These are phyloP conservation scores for Globisporangium canariense DNA, from an alignment of 352 stramenopile species.

Conservation along the genomic window DNA sequence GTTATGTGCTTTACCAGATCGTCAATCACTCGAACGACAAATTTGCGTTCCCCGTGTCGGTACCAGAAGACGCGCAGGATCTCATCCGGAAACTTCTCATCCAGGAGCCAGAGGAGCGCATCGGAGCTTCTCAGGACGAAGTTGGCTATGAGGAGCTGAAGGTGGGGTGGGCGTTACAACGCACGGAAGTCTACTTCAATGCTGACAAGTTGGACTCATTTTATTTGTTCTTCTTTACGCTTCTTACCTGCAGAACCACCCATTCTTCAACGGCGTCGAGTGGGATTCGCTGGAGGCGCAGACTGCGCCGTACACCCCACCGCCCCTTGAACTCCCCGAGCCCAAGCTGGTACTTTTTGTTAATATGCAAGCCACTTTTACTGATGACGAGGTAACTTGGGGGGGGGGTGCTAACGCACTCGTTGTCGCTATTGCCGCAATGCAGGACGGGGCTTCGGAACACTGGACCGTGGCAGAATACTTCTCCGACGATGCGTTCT, in stretches of 20 bases:
- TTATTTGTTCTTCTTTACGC: background rate
- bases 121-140: slow-evolving; percentile 69
- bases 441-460: slow-evolving; percentile 66
- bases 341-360: slow-evolving; percentile 41
- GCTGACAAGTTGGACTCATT: background rate
- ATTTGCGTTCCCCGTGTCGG: slow-evolving; percentile 66
- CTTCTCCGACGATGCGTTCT: slow-evolving; percentile 75
- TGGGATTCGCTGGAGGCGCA: slow-evolving; percentile 61
- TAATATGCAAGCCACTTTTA: background rate
- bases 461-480: slow-evolving; percentile 82
- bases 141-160: slow-evolving; percentile 65
- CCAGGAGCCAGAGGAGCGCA: slow-evolving; percentile 58
- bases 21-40: slow-evolving; percentile 77
- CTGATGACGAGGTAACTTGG: background rate
- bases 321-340: slow-evolving; percentile 51
- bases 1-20: slow-evolving; percentile 35
- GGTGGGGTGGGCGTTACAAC: slow-evolving; percentile 21
- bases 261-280: slow-evolving; percentile 77
- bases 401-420: background rate
- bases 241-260: slow-evolving; percentile 38
- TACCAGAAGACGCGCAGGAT: slow-evolving; percentile 65
- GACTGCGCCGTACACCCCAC: slow-evolving; percentile 55
- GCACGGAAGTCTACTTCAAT: too few relatives aligned
- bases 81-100: slow-evolving; percentile 77
- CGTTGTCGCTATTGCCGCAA: background rate